Conservation (phyloP, 139 green algal genomes). For the Dunaliella primolecta region DNA sequence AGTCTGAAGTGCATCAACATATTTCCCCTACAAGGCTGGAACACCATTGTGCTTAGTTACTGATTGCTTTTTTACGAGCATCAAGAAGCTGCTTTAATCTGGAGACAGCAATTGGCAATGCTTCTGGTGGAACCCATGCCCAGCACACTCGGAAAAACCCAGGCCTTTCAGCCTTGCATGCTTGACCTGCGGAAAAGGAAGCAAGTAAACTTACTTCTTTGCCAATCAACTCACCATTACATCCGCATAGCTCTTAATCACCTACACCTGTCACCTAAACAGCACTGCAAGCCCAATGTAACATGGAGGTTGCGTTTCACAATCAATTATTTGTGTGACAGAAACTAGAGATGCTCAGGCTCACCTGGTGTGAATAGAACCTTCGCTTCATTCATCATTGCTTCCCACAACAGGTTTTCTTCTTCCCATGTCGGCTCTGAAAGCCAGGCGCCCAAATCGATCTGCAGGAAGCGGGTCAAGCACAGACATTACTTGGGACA, state of each 20-base stretch:
- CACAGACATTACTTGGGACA: too few species aligned
- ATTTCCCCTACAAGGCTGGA: not conserved
- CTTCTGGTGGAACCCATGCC: constrained; percentile 52
- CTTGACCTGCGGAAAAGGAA: constrained; percentile 50
- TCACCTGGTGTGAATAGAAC: not conserved
- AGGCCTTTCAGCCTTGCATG: constrained; percentile 59
- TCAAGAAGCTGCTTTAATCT: constrained; percentile 20
- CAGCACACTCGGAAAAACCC: constrained; percentile 81
- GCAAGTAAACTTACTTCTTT: too few species aligned
- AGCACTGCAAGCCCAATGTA: too few species aligned
- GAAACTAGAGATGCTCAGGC: not conserved
- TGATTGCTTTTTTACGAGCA: not conserved
- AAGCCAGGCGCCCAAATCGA: not conserved
- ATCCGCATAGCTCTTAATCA: too few species aligned
- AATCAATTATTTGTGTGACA: too few species aligned
- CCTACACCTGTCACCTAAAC: too few species aligned
- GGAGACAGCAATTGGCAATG: constrained; percentile 42
- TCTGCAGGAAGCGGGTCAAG: too few species aligned
- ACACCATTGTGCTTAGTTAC: not conserved
- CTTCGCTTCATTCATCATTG: not conserved
- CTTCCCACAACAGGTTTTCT: not conserved
- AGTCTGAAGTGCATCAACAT: too few species aligned
- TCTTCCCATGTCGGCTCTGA: not conserved
- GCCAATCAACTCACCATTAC: too few species aligned
- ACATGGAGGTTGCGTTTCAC: too few species aligned